phyloP scores from a whole-genome alignment of 306 rosid species.

The Cucurbita moschata region DNA sequence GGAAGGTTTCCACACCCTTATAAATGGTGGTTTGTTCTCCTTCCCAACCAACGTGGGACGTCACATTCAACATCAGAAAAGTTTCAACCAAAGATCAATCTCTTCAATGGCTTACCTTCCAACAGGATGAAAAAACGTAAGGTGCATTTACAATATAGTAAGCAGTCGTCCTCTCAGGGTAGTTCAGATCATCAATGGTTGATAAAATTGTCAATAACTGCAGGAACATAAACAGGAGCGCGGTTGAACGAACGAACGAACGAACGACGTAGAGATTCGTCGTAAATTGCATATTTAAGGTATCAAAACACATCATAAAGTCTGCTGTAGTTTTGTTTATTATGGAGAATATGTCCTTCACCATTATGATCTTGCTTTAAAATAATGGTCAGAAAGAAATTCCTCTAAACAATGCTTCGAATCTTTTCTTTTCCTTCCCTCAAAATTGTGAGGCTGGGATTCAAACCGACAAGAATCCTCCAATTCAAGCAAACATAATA shows the following conservation, averaged over 20 bases:
- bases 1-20: too few relatives aligned
- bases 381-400: conserved; percentile 4
- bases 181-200: conserved; percentile 86
- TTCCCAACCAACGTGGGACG: too few relatives aligned
- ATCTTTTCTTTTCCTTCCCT: neutral
- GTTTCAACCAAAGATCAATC: conserved; percentile 1
- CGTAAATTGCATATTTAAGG: neutral
- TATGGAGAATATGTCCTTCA: neutral
- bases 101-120: conserved; percentile 54
- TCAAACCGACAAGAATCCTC: conserved; percentile 1
- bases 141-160: conserved; percentile 85
- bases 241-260: neutral
- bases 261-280: neutral
- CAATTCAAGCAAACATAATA: neutral
- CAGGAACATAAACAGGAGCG: conserved; percentile 17
- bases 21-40: too few relatives aligned
- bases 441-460: neutral
- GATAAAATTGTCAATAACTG: conserved; percentile 73
- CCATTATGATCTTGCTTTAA: neutral
- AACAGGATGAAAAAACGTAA: conserved; percentile 80
- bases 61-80: neutral
- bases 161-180: conserved; percentile 85
- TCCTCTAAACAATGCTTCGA: neutral
- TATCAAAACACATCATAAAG: neutral
- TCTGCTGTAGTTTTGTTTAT: neutral